Evolutionary conservation across 371 early-diverging fungal species (phyloP), one percentile per base, ranked within the genome.

Genomic region (Mortierella sp.): DNA sequence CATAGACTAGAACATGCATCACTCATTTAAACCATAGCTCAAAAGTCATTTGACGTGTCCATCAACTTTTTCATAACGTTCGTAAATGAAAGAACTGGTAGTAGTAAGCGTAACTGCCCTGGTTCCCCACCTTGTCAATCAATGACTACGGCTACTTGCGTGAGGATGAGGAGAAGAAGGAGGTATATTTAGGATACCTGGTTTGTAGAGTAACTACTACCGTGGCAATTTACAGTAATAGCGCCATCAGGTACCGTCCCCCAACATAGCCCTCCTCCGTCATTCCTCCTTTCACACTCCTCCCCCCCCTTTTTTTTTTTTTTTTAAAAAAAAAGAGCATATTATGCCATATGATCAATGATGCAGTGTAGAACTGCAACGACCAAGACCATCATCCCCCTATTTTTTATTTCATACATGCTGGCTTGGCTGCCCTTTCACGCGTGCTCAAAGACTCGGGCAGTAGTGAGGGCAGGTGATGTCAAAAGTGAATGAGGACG

Each of bases 281-380:
- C 52, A 52, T 52, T 22, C 20, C 20, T n/a, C 52, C 12, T 9
- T 4, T 16, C n/a, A 18, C 28, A 12, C 24, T 24, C 11, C 45
- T 20, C 28, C 22, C 37, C 5, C 60, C 59, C 43, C 57, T 37
- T 24, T 66, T 66, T 51, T 51, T 43, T 54, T 22, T 39, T 14
- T 9, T 18, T 20, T 16, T 9, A 51, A 30, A 30, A 30, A 30
- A 30, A 30, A 18, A 45, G 6, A 14, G 24, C 24, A 52, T 22
- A 10, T 20, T 55, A 28, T 24, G 28, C 40, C 67, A 66, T 43
- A 66, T 66, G 67, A 66, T 58, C 67, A 26, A 66, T 58, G 66
- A 65, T 64, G 57, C 24, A 39, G 24, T 52, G 52, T 43, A 30
- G 37, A 52, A 20, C 43, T 35, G 55, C 30, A 55, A 55, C 55